Evolutionary conservation across 2,329 filamentous ascomycete species (phyloP), one percentile per base, ranked within the genome.

Genomic region (Aspergillus fijiensis): DNA sequence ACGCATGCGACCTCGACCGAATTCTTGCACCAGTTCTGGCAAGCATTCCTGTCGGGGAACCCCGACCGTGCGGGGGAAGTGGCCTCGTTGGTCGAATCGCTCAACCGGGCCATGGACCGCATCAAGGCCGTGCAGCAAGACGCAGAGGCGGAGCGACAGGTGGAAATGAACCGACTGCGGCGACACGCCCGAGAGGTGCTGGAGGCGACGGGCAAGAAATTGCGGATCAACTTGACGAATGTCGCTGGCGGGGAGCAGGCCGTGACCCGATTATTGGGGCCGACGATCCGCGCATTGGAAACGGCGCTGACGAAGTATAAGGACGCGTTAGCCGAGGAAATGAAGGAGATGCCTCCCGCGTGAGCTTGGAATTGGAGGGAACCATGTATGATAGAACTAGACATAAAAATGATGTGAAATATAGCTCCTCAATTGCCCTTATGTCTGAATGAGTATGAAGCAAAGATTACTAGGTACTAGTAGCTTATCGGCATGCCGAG

Each of bases 21-120:
- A 72, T 99, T 98, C 70, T 80, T 99, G n/a, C 91, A 94, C 69
- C 96, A 98, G 74, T 99, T 99, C 79, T 99, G 94, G 94, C 85
- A 86, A 35, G 87, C 93, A 0, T 99, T 96, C 71, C 83, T 96
- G 27, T 97, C 93, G 0, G 94, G 93, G 14, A 91, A 97, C 71
- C 79, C 90, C 1, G 88, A 91, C 61, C 88, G 91, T 35, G 91
- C 91, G 0, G 83, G 83, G 48, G 94, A 99, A 76, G 83, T 97
- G 14, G 87, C 88, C 6, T 92, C 90, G 63, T 83, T 97, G 51
- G 87, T 90, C 7, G 91, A 96, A 72, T 94, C 92, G 10, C 82
- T 99, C 14, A 85, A 86, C 61, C 86, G 89, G 60, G 94, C 92
- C 0, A 81, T 88, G 58, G 85, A 89, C 61, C 87, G 95, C 27